Evolutionary conservation across 148 eudicot species (phyloP).

Genomic region (Heliosperma pusillum): DNA sequence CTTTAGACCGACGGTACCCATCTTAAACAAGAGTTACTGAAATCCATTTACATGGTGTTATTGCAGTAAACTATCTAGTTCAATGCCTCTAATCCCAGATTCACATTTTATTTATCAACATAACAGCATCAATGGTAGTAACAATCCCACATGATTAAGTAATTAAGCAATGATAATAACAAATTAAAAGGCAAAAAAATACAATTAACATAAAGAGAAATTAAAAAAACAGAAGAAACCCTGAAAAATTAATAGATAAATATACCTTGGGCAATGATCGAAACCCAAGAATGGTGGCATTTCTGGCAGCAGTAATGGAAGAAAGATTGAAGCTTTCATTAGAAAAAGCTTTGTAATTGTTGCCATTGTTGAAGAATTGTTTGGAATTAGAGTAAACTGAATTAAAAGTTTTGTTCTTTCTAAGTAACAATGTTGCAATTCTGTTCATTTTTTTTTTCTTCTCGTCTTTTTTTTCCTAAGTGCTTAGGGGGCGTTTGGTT

Average conservation of each 20-base stretch:
- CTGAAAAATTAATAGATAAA: too few relatives aligned
- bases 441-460: conserved; percentile 34
- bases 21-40: too few relatives aligned
- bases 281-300: conserved; percentile 35
- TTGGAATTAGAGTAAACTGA: conserved; percentile 24
- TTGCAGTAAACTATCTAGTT: background rate
- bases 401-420: conserved; percentile 36
- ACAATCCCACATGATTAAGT: too few relatives aligned
- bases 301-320: conserved; percentile 33
- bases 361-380: conserved; percentile 16
- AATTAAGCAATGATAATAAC: too few relatives aligned
- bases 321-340: conserved; percentile 35
- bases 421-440: conserved; percentile 44
- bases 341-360: conserved; percentile 14
- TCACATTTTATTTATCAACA: too few relatives aligned
- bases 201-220: too few relatives aligned
- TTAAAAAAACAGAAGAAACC: background rate
- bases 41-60: background rate
- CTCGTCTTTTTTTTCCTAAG: background rate
- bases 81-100: background rate
- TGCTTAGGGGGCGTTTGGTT: too few relatives aligned
- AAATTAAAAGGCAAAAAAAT: too few relatives aligned
- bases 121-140: too few relatives aligned
- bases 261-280: conserved; percentile 50
- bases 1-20: too few relatives aligned